These are phyloP conservation scores for Phylloporus sp. DNA, from an alignment of 768 basidiomycete species.

Conservation along the genomic window DNA sequence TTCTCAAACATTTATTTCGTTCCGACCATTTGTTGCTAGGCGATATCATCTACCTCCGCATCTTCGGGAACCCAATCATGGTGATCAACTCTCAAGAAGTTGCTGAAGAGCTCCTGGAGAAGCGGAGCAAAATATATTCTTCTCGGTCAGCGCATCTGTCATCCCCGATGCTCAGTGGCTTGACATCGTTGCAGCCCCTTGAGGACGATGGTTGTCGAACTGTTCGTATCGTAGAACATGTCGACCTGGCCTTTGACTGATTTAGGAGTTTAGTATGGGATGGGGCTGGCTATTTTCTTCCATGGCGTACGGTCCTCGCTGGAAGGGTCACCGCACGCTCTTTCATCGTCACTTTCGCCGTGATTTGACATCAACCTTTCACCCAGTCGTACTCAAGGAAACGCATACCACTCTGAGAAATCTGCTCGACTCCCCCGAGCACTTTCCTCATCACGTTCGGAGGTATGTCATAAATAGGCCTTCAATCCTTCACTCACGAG, in stretches of 20 bases:
- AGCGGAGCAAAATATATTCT: constrained; percentile 41
- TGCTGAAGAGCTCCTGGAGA: constrained; percentile 43
- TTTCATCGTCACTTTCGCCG: constrained; percentile 38
- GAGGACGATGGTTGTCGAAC: constrained; percentile 39
- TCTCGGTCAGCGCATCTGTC: constrained; percentile 22
- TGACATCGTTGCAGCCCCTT: constrained; percentile 26
- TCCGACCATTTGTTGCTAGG: constrained; percentile 26
- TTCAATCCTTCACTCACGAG: neutral
- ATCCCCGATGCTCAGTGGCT: neutral
- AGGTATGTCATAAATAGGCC: constrained; percentile 19
- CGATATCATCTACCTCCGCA: constrained; percentile 42
- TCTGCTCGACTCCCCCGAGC: constrained; percentile 33
- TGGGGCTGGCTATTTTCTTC: constrained; percentile 45
- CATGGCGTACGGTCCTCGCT: constrained; percentile 35
- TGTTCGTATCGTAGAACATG: constrained; percentile 29
- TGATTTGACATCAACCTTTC: constrained; percentile 22
- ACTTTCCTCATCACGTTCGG: constrained; percentile 35
- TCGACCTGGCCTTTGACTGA: neutral
- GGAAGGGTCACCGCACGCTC: constrained; percentile 35
- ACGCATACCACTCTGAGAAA: constrained; percentile 35
- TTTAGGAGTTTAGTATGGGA: constrained; percentile 35
- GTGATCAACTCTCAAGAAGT: constrained; percentile 41
- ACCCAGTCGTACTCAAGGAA: constrained; percentile 30
- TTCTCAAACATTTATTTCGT: too few relatives aligned
- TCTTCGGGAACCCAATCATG: constrained; percentile 44